phyloP scores from a whole-genome alignment of 345 rosid genomes.

The Camelina neglecta region DNA sequence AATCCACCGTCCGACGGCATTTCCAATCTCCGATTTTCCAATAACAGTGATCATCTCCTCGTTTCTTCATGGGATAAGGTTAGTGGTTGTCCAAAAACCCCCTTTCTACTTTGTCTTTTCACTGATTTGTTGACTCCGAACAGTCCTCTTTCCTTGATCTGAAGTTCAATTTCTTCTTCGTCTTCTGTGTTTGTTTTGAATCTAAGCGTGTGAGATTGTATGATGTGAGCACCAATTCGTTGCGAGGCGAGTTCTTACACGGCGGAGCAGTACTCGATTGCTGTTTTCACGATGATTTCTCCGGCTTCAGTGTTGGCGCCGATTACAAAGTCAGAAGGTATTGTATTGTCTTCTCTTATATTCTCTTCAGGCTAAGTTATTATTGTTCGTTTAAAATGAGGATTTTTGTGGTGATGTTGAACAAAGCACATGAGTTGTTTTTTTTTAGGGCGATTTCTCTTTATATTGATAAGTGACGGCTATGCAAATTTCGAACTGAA shows the following conservation, averaged over 20 bases:
- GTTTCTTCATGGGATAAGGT: slow-evolving; percentile 99
- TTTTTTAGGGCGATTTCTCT: not conserved
- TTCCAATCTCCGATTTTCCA: slow-evolving; percentile 94
- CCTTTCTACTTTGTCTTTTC: not conserved
- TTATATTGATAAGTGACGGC: not conserved
- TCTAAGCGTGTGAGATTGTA: slow-evolving; percentile 76
- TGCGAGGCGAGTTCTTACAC: slow-evolving; percentile 89
- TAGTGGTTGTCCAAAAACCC: not conserved
- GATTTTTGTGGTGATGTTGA: slow-evolving; percentile 8
- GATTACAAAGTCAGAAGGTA: slow-evolving; percentile 86
- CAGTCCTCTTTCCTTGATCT: slow-evolving; percentile 1
- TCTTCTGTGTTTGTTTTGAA: not conserved
- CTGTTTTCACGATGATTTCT: slow-evolving; percentile 98
- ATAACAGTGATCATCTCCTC: slow-evolving; percentile 93
- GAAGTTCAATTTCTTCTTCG: not conserved
- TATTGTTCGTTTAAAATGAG: not conserved
- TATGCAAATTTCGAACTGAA: not conserved
- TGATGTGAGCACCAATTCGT: slow-evolving; percentile 75
- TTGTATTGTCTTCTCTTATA: slow-evolving; percentile 38
- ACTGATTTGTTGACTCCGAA: slow-evolving; percentile 4
- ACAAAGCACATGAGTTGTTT: not conserved
- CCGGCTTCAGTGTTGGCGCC: slow-evolving; percentile 88
- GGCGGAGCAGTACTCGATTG: slow-evolving; percentile 97
- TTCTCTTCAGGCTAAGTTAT: not conserved
- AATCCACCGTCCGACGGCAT: slow-evolving; percentile 93